Base-by-base conservation (phyloP, 805 yeast genomes). In the Metschnikowia colocasiae region DNA sequence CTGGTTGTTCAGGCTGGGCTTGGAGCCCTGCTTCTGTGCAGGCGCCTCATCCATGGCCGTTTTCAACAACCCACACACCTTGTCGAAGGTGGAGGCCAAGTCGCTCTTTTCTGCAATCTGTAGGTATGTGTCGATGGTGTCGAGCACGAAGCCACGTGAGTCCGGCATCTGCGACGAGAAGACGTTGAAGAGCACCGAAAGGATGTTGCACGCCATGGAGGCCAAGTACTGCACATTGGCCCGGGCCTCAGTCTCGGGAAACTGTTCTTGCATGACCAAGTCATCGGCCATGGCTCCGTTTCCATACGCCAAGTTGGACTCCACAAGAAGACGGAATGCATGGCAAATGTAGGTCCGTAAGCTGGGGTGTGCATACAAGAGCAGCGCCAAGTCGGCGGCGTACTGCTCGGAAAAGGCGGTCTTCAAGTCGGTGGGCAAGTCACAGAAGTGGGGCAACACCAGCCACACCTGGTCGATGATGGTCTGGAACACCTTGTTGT, bases 401-500 rank as follows among this genome's bases (percentile, higher is more conserved):
- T 90, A 88, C 22, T 76, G 78, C 61, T 84, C 88, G 46, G 80
- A 79, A 61, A 92, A 89, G 0, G 87, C 70, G 7, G 61, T 58
- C 19, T 61, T 64, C 55, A 89, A 71, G 67, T 94, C 99, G 22
- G 70, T 72, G 29, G 98, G 96, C 57, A 91, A 74, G 61, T 87
- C 94, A 61, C 94, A 85, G 65, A 90, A 94, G 56, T 83, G 85
- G 15, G 98, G 96, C 52, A 94, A 73, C 53, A 91, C 73, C 1
- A 95, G 82, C 97, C 97, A 90, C 29, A 91, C 75, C 74, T 94
- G 99, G 61, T 87, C 96, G 35, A 87, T 73, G 38, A 94, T 80
- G 2, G 99, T 92, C 57, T 82, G 78, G 61, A 87, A 86, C 44
- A 94, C 81, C 67, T 89, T 94, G 48, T 71, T 65, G 62, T 88